These are phyloP conservation scores for Hypoxylon sp. DNA, from an alignment of 2,329 filamentous ascomycete species.

Conservation along the genomic window DNA sequence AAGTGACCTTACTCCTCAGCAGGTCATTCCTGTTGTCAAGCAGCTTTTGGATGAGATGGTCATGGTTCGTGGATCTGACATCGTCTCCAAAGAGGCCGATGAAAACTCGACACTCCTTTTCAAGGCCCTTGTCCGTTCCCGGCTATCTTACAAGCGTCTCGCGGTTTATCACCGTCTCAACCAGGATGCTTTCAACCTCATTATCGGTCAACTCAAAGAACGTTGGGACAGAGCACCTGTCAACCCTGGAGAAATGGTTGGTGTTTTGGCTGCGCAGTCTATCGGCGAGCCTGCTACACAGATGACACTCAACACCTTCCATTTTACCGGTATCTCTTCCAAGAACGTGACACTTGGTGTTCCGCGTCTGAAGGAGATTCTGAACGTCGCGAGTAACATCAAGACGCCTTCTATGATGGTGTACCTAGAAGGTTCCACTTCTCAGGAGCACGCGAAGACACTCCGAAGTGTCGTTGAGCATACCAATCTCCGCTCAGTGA, in stretches of 20 bases:
- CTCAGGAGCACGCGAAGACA: conserved; percentile 82
- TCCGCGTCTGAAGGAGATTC: conserved; percentile 98
- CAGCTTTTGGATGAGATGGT: conserved; percentile 78
- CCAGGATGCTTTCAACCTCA: conserved; percentile 90
- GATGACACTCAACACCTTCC: conserved; percentile 99
- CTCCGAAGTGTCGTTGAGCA: conserved; percentile 92
- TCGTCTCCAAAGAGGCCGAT: conserved; percentile 86
- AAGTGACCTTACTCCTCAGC: conserved; percentile 87
- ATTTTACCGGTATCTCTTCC: conserved; percentile 99
- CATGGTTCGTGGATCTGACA: conserved; percentile 86
- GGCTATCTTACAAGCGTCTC: conserved; percentile 90
- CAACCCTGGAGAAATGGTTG: conserved; percentile 97
- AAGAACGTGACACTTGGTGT: conserved; percentile 99
- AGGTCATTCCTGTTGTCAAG: conserved; percentile 83
- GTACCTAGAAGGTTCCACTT: conserved; percentile 73
- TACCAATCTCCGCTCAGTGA: conserved; percentile 91
- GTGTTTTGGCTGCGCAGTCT: conserved; percentile 95
- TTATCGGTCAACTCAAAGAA: conserved; percentile 88
- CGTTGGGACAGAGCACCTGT: conserved; percentile 87
- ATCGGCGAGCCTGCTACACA: conserved; percentile 99
- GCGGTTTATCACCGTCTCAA: conserved; percentile 86
- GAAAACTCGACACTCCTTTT: conserved; percentile 87
- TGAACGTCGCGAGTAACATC: conserved; percentile 97
- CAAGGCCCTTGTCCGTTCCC: conserved; percentile 89
- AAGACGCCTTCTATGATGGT: conserved; percentile 98